Conservation (phyloP, 2,329 filamentous ascomycete species). For the Ophiostoma sp. region DNA sequence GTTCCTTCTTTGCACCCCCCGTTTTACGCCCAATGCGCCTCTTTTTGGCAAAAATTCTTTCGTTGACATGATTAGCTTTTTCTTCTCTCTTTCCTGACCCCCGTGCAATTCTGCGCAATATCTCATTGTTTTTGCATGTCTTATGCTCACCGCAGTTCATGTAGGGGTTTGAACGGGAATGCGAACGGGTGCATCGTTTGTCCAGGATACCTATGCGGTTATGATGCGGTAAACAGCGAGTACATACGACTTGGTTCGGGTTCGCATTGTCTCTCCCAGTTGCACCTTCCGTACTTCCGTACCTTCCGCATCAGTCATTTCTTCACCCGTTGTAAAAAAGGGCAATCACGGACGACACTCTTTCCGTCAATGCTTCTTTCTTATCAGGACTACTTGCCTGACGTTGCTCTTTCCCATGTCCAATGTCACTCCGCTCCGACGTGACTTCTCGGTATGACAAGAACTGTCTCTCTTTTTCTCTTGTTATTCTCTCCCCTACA, state of each 20-base stretch:
- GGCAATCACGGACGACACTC: constrained; percentile 2
- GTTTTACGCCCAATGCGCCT: constrained; percentile 14
- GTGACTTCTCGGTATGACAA: neutral
- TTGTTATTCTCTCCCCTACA: neutral
- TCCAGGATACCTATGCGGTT: neutral
- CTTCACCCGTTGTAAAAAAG: neutral
- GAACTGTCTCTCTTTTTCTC: neutral
- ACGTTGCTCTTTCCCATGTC: neutral
- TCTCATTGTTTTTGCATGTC: neutral
- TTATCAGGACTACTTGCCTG: neutral
- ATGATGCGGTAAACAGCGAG: neutral
- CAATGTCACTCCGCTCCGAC: neutral
- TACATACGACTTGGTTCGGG: neutral
- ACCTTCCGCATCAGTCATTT: neutral
- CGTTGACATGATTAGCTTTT: neutral
- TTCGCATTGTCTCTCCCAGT: neutral
- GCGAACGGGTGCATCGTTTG: constrained; percentile 13
- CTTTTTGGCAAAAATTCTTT: neutral
- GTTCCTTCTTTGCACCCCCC: constrained; percentile 13
- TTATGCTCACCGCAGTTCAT: neutral
- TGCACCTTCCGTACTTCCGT: neutral
- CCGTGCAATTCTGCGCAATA: neutral
- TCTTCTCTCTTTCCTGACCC: neutral
- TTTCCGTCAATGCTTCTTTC: neutral
- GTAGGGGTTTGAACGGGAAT: neutral